Evolutionary conservation across 192 early-diverging fungal species (phyloP), one percentile per base, ranked within the genome.

Genomic region (Entomortierella parvispora): DNA sequence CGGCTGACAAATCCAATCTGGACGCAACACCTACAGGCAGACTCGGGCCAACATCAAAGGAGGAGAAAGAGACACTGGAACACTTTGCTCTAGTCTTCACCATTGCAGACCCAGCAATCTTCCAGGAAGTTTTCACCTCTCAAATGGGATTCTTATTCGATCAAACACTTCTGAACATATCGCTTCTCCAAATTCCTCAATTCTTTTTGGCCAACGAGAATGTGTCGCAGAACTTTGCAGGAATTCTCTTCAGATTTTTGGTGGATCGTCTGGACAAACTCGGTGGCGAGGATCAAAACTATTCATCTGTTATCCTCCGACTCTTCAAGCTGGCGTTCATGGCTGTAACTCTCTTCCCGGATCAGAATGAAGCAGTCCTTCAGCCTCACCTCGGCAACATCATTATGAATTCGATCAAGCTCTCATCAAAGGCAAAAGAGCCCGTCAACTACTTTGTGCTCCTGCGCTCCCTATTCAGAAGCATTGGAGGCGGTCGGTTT

Each of bases 401-500:
- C 61, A 97, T 99, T 58, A 91, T 92, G 81, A 88, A 92, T 40
- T 94, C 90, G 28, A 89, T 99, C 68, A 93, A 94, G 52, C 82
- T 92, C 3, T 90, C 94, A 6, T 77, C 91, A 8, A 95, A 90
- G 28, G 91, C 98, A 0, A 92, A 93, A 65, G 85, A 93, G 31
- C 95, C 97, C 2, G 82, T 90, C 45, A 95, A 97, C 81, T 99
- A 98, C 81, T 99, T 99, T 82, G 62, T 94, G 58, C 82, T 99
- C 1, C 77, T 99, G 25, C 92, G 95, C 11, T 86, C 90, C 2
- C 84, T 99, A 9, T 99, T 99, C 83, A 88, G 97, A 28, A 95
- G 95, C 68, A 99, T 99, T 65, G 97, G 96, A 34, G 97, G 96
- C 28, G 98, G 97, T 3, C 90, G 95, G 31, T 99, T 97, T 80